Conservation (phyloP, 768 basidiomycete species). For the Podaxis sp. region DNA sequence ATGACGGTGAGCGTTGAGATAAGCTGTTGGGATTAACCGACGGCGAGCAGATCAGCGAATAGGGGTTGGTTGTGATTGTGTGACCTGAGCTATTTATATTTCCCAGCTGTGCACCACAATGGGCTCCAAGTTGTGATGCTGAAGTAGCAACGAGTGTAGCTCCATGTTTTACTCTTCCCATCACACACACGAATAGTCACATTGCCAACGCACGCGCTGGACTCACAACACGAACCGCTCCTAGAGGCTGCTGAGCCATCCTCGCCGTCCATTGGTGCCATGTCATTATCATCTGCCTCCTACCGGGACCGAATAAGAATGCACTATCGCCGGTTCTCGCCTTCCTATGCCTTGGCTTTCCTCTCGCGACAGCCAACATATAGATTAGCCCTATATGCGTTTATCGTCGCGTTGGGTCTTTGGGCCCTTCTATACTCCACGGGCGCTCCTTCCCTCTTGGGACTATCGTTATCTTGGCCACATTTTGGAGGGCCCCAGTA, state of each 20-base stretch:
- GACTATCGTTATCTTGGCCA: conserved; percentile 9
- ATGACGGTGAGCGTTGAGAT: too few species aligned
- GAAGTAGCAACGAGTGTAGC: background rate
- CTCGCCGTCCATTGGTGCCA: background rate
- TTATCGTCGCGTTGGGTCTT: conserved; percentile 26
- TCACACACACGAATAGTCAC: background rate
- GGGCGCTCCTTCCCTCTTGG: conserved; percentile 15
- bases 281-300: background rate
- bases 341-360: conserved; percentile 1
- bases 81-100: background rate
- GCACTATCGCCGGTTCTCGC: conserved; percentile 13
- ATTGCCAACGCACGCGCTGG: background rate
- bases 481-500: conserved; percentile 12
- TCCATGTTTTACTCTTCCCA: conserved; percentile 2
- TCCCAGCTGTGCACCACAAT: background rate
- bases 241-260: conserved; percentile 5
- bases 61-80: background rate
- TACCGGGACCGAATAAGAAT: conserved; percentile 10
- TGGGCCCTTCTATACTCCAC: conserved; percentile 28
- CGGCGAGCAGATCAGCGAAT: background rate
- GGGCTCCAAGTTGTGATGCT: conserved; percentile 10
- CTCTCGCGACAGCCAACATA: conserved; percentile 26
- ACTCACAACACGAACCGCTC: background rate
- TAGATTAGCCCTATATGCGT: conserved; percentile 30
- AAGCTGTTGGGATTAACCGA: too few species aligned